These are phyloP conservation scores for Noccaea caerulescens DNA, from an alignment of 345 rosid species.

Conservation along the genomic window DNA sequence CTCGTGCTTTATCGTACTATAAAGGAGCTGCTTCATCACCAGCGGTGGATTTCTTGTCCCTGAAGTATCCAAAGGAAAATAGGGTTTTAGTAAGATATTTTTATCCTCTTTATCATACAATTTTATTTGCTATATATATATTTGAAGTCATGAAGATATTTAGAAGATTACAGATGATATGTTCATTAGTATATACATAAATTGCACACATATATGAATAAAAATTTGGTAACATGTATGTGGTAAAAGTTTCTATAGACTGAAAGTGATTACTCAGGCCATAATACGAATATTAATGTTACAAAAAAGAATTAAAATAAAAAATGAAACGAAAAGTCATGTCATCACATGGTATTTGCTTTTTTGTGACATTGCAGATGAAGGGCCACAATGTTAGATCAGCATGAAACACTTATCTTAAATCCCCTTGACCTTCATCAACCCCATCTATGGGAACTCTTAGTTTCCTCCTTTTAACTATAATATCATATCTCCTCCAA, in stretches of 20 bases:
- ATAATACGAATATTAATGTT: conserved; percentile 8
- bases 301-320: not conserved
- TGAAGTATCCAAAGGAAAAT: too few relatives aligned
- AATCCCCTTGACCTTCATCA: conserved; percentile 57
- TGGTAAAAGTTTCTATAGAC: not conserved
- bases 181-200: too few relatives aligned
- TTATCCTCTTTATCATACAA: not conserved
- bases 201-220: not conserved
- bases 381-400: conserved; percentile 60
- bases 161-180: too few relatives aligned
- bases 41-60: too few relatives aligned
- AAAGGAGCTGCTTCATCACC: too few relatives aligned
- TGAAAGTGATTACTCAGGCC: conserved; percentile 2
- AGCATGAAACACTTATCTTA: conserved; percentile 62
- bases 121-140: too few relatives aligned
- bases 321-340: conserved; percentile 36
- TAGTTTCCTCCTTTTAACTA: conserved; percentile 19
- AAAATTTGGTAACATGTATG: conserved; percentile 16
- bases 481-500: conserved; percentile 2
- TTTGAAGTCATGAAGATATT: too few relatives aligned
- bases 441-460: conserved; percentile 59
- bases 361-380: conserved; percentile 38
- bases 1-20: too few relatives aligned
- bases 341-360: conserved; percentile 47
- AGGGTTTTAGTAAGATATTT: too few relatives aligned